Evolutionary conservation across 352 stramenopile genomes (phyloP), one percentile per base, ranked within the genome.

Genomic region (Phytophthora hybrid): DNA sequence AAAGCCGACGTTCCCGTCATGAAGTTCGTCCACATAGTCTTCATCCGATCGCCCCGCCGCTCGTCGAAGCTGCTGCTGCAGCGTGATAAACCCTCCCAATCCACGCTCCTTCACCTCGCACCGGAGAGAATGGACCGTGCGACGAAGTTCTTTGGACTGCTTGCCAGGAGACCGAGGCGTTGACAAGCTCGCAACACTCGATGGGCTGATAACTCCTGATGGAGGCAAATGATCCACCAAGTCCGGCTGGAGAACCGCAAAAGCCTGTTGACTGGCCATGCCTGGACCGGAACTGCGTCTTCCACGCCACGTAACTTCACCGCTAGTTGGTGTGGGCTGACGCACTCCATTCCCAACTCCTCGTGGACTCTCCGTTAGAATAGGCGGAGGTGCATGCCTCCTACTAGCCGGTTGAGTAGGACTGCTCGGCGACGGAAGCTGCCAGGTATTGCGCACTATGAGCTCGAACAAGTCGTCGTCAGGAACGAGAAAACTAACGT

Each of bases 391-490:
- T 18, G 32, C 41, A 19, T 51, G 69, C 16, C 16, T 52, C n/a
- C 68, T 71, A 26, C 54, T 79, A 14, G 5, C 39, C 14, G 44
- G 13, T 47, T 60, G 44, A 51, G 18, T 59, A 26, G 37, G 53
- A 46, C 16, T 69, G 11, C 54, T 23, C 32, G 21, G 31, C 2
- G 54, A 46, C 10, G 65, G 66, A 10, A 92, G 78, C 51, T 88
- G 83, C 85, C 93, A 98, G 11, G 90, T 91, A 66, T 97, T 98
- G 65, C 90, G 87, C 39, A 98, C 77, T 69, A 98, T 89, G 31
- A 96, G 79, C 68, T 97, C 89, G 63, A 98, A 98, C 59, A 97
- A 94, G 41, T 98, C 90, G 75, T 98, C 93, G 79, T 94, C 84
- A 7, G 79, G 73, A 54, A 98, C 88, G 52, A 91, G 90, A 47